phyloP scores from a whole-genome alignment of 768 basidiomycete species.

The Amanita fuliginea region DNA sequence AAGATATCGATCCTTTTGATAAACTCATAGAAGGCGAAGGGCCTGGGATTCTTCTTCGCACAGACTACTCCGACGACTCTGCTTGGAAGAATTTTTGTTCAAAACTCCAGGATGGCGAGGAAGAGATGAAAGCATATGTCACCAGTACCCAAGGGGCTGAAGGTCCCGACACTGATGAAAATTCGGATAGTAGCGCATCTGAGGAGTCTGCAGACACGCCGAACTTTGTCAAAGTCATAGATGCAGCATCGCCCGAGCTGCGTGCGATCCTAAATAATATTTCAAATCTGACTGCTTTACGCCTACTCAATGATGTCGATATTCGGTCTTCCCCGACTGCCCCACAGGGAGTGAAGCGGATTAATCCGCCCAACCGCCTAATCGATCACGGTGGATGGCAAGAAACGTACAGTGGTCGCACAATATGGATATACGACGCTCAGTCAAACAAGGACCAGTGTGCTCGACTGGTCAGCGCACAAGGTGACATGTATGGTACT shows the following conservation, averaged over 20 bases:
- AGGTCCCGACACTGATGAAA: conserved; percentile 15
- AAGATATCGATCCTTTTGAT: conserved; percentile 49
- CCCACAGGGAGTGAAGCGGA: conserved; percentile 32
- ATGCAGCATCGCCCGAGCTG: conserved; percentile 30
- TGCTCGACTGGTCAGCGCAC: conserved; percentile 51
- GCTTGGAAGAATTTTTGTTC: conserved; percentile 50
- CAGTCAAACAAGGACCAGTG: conserved; percentile 57
- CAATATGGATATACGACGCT: conserved; percentile 67
- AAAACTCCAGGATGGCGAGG: conserved; percentile 43
- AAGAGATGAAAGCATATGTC: conserved; percentile 31
- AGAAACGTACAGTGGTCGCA: conserved; percentile 60
- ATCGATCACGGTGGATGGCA: conserved; percentile 58
- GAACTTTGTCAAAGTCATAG: conserved; percentile 38
- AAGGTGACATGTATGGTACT: conserved; percentile 60
- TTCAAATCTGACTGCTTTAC: conserved; percentile 57
- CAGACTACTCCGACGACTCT: conserved; percentile 57
- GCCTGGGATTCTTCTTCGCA: conserved; percentile 57
- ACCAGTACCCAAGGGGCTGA: conserved; percentile 4
- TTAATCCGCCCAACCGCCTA: conserved; percentile 43
- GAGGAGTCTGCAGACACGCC: conserved; percentile 15
- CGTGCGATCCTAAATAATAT: conserved; percentile 31
- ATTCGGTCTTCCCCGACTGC: conserved; percentile 42
- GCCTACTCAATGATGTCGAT: conserved; percentile 63
- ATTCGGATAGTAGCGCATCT: conserved; percentile 11
- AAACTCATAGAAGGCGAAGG: conserved; percentile 32